A percentile compares a stretch with the other conserved stretches of the same genome.
Evolutionary conservation across 2,329 filamentous ascomycete species (phyloP).

Genomic region (Geoglossum cookeanum): DNA sequence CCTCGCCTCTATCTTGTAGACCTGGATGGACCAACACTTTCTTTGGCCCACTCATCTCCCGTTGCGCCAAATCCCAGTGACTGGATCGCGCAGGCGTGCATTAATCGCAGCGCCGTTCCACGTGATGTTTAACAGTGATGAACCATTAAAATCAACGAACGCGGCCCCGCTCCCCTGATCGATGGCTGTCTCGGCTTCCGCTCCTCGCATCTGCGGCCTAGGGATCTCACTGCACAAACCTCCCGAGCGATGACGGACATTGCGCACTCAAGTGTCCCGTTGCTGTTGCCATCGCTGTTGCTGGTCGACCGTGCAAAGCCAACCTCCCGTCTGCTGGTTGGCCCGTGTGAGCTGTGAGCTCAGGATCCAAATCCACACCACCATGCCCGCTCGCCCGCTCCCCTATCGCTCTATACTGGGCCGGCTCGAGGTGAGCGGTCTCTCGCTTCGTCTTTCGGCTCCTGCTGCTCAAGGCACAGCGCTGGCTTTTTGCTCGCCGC

Average conservation of each 20-base stretch:
- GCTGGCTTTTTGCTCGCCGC: background rate
- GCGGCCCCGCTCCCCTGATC: background rate
- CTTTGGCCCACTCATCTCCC: background rate
- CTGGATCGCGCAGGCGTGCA: background rate
- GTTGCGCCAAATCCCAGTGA: background rate
- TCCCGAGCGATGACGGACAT: background rate
- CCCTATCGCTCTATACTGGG: background rate
- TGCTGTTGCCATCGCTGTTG: background rate
- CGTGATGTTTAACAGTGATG: background rate
- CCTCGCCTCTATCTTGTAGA: background rate
- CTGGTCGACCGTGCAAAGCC: background rate
- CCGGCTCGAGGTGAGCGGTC: background rate
- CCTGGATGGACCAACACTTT: background rate
- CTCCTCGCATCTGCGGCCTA: background rate
- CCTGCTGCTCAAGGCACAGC: background rate
- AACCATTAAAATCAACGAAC: background rate
- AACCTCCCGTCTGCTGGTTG: background rate
- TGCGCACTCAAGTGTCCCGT: background rate
- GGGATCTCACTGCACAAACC: background rate
- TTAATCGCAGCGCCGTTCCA: background rate
- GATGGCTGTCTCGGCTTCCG: background rate
- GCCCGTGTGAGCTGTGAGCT: background rate
- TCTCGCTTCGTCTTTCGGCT: background rate
- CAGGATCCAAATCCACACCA: background rate
- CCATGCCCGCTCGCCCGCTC: background rate